These are phyloP conservation scores for Hyaloscypha variabilis DNA, from an alignment of 495 filamentous ascomycete genomes.

Conservation along the genomic window DNA sequence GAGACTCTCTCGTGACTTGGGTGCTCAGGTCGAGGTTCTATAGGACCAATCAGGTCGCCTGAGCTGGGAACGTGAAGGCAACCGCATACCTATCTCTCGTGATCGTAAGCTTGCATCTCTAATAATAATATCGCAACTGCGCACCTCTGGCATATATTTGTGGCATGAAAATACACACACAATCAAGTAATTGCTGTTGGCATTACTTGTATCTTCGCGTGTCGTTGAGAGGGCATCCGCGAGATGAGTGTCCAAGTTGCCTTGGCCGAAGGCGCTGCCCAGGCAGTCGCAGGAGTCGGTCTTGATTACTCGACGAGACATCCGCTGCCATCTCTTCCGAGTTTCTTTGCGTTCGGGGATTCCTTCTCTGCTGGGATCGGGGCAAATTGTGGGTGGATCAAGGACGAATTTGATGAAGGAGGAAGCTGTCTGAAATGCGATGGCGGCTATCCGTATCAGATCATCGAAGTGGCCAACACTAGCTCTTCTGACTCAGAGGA, in stretches of 20 bases:
- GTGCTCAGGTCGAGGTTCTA: too few relatives aligned
- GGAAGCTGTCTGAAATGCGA: constrained; percentile 40
- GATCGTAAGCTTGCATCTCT: too few relatives aligned
- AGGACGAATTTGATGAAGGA: constrained; percentile 33
- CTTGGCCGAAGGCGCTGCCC: not conserved
- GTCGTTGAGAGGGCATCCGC: not conserved
- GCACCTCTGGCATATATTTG: not conserved
- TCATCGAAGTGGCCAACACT: constrained; percentile 29
- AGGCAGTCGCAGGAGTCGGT: not conserved
- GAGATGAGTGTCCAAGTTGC: not conserved
- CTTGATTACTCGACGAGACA: not conserved
- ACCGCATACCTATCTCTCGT: too few relatives aligned
- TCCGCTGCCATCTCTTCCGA: constrained; percentile 14
- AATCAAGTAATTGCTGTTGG: not conserved
- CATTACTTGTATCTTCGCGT: not conserved
- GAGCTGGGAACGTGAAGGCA: too few relatives aligned
- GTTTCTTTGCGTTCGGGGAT: constrained; percentile 48
- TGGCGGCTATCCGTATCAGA: constrained; percentile 40
- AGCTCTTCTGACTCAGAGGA: not conserved
- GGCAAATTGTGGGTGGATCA: constrained; percentile 38
- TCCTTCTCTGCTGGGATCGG: constrained; percentile 53
- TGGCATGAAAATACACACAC: not conserved
- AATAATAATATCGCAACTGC: too few relatives aligned
- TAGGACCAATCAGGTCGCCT: too few relatives aligned
- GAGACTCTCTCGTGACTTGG: too few relatives aligned